Evolutionary conservation across 495 filamentous ascomycete species (phyloP), one percentile per base, ranked within the genome.

Genomic region (Staphylotrichum tortipilum): DNA sequence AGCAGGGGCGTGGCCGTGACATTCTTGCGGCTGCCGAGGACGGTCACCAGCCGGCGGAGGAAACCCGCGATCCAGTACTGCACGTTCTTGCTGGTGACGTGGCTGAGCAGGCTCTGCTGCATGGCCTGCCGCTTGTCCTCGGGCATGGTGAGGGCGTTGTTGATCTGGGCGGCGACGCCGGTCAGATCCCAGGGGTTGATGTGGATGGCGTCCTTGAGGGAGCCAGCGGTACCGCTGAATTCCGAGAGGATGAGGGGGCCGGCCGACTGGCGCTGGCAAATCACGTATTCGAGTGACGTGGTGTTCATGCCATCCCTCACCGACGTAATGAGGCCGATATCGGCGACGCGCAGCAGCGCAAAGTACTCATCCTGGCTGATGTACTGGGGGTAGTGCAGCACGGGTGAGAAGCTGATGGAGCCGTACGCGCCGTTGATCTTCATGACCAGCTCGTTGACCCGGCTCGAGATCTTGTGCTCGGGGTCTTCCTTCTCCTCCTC

Each of bases 281-380:
- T 78, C 24, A 96, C 80, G 64, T 94, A 96, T 66, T 96, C 90
- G 43, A 96, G 66, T 62, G 86, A 89, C 7, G 90, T 94, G 11
- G 90, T 95, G 70, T 96, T 96, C 89, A 96, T 95, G 46, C 90
- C 90, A 65, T 96, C 90, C 35, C 90, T 78, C 23, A 95, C 88
- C 37, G 85, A 90, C 7, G 90, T 95, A 62, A 95, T 95, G 33
- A 96, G 69, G 19, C 89, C 90, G 26, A 94, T 83, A 65, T 95
- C 87, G 8, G 86, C 90, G 5, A 85, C 79, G 28, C 90, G 82
- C 17, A 96, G 74, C 9, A 96, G 78, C 2, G 90, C 89, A 66
- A 94, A 89, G 63, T 96, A 96, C 69, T 96, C 89, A 50, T 85
- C 82, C 45, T 80, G 80, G 23, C 79, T 81, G 34, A 96, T 76